phyloP scores from a whole-genome alignment of 352 stramenopile genomes.

The Thalassiosira hispida region DNA sequence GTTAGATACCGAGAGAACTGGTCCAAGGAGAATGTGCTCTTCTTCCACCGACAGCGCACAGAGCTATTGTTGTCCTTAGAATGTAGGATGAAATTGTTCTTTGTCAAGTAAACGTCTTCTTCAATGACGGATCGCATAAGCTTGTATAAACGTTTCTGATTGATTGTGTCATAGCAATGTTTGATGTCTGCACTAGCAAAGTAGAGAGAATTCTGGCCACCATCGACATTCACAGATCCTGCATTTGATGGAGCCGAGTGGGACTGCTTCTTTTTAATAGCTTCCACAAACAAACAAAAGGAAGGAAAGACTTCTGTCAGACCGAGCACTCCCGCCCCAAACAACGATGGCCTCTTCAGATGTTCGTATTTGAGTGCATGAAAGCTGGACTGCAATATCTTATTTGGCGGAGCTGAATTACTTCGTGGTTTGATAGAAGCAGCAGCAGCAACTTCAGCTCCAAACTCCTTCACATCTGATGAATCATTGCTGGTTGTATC shows the following conservation, averaged over 20 bases:
- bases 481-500: slow-evolving; percentile 7
- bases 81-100: slow-evolving; percentile 65
- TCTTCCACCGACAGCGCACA: slow-evolving; percentile 41
- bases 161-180: slow-evolving; percentile 84
- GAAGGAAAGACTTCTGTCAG: slow-evolving; percentile 72
- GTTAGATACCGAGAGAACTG: slow-evolving; percentile 18
- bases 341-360: slow-evolving; percentile 41
- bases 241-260: neutral
- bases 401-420: slow-evolving; percentile 54
- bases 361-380: slow-evolving; percentile 75
- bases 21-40: slow-evolving; percentile 31
- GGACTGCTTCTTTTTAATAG: slow-evolving; percentile 19
- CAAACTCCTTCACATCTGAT: neutral
- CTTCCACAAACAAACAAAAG: slow-evolving; percentile 57
- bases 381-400: slow-evolving; percentile 66
- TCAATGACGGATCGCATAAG: slow-evolving; percentile 55
- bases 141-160: slow-evolving; percentile 73
- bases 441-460: neutral
- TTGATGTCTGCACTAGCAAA: slow-evolving; percentile 82
- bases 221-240: neutral
- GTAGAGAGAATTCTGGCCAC: slow-evolving; percentile 44
- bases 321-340: slow-evolving; percentile 71
- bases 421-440: slow-evolving; percentile 1
- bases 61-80: slow-evolving; percentile 34
- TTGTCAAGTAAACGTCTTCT: slow-evolving; percentile 76